A percentile compares a stretch with the other conserved stretches of the same genome.
These are phyloP conservation scores for Ceratocystis huliohia DNA, from an alignment of 2,329 filamentous ascomycete species.

Conservation along the genomic window DNA sequence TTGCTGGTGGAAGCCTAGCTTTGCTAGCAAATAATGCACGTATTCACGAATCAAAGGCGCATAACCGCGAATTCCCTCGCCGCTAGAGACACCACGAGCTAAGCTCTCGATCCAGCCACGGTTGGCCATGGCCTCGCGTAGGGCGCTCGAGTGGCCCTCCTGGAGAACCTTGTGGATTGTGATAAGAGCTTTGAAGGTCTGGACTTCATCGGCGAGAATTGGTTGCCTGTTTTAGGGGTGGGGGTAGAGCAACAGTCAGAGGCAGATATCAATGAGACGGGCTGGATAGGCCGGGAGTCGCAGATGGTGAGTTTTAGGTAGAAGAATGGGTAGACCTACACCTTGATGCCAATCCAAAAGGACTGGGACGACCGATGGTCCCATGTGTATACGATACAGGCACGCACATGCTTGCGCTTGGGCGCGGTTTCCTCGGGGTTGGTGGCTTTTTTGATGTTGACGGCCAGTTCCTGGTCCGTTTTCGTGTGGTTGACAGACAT, in stretches of 20 bases:
- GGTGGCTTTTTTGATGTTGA: conserved; percentile 60
- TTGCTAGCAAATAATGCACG: conserved; percentile 86
- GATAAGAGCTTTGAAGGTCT: conserved; percentile 97
- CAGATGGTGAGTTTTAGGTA: neutral
- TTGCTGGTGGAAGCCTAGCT: conserved; percentile 90
- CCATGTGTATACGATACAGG: conserved; percentile 98
- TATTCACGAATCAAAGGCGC: conserved; percentile 91
- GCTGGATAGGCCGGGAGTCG: conserved; percentile 2
- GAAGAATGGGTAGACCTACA: conserved; percentile 45
- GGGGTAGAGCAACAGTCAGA: conserved; percentile 9
- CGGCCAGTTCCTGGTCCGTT: conserved; percentile 54
- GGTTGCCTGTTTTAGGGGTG: conserved; percentile 53
- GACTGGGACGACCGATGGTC: conserved; percentile 90
- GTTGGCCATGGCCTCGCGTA: conserved; percentile 82
- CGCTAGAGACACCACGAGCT: conserved; percentile 62
- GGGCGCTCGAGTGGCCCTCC: conserved; percentile 78
- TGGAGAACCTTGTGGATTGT: conserved; percentile 96
- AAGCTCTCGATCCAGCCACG: conserved; percentile 86
- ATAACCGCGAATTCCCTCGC: conserved; percentile 77
- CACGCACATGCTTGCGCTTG: conserved; percentile 87
- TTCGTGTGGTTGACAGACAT: conserved; percentile 30
- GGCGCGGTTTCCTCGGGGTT: conserved; percentile 55
- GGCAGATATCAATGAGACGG: neutral
- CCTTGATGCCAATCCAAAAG: conserved; percentile 98
- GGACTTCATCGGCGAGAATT: conserved; percentile 94